These are phyloP conservation scores for Thielaviopsis euricoi DNA, from an alignment of 2,329 filamentous ascomycete species.

Conservation along the genomic window DNA sequence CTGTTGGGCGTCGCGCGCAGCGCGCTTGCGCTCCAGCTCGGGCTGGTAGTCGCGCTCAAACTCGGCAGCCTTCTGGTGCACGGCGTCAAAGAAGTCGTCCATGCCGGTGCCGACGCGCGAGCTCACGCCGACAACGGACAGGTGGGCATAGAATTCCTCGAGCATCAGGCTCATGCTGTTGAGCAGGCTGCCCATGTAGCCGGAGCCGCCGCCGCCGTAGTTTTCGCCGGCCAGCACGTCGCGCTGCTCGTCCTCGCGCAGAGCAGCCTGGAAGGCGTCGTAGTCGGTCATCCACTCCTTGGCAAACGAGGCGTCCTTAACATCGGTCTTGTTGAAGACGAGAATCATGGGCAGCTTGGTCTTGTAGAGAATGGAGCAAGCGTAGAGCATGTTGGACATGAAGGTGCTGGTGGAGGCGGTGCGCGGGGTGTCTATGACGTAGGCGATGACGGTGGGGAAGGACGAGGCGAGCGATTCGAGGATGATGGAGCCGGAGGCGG, in stretches of 20 bases:
- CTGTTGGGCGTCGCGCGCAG: constrained; percentile 62
- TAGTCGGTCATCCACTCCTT: constrained; percentile 99
- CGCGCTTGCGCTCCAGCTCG: constrained; percentile 64
- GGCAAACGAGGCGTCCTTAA: constrained; percentile 77
- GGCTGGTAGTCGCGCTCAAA: constrained; percentile 85
- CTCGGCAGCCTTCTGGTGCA: constrained; percentile 72
- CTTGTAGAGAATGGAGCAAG: constrained; percentile 96
- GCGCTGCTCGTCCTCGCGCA: constrained; percentile 62
- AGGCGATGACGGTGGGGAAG: constrained; percentile 93
- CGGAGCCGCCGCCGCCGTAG: constrained; percentile 55
- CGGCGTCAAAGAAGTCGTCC: constrained; percentile 83
- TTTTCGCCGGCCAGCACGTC: constrained; percentile 65
- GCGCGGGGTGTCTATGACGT: constrained; percentile 91
- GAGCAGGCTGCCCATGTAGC: constrained; percentile 89
- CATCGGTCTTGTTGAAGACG: constrained; percentile 98
- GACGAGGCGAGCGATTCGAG: constrained; percentile 83
- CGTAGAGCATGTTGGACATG: constrained; percentile 99
- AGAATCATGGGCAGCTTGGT: constrained; percentile 97
- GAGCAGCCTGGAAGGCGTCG: constrained; percentile 78
- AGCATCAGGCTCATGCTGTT: constrained; percentile 98
- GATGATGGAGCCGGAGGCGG: constrained; percentile 82
- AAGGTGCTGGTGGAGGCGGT: constrained; percentile 90
- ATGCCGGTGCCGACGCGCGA: constrained; percentile 85
- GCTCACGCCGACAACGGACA: constrained; percentile 85
- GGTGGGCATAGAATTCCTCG: constrained; percentile 90